Evolutionary conservation across 2,329 filamentous ascomycete genomes (phyloP).

Genomic region (Epichloe uncinata): DNA sequence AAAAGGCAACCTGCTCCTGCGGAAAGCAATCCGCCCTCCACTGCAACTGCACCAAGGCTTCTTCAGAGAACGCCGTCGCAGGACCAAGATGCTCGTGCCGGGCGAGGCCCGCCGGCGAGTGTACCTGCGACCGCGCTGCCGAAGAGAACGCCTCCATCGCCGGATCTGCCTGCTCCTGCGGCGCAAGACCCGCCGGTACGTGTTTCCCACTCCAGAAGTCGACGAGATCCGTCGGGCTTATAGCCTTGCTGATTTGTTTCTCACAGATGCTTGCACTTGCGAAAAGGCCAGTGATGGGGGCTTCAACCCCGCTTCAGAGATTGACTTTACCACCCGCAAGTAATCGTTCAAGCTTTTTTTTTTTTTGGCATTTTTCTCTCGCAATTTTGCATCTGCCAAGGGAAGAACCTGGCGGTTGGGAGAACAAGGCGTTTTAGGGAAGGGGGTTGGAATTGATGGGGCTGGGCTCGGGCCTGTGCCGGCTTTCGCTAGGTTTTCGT

Average conservation of each 20-base stretch:
- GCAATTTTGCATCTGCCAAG: neutral
- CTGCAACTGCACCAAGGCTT: constrained; percentile 71
- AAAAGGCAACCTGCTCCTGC: constrained; percentile 70
- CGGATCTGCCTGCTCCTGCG: constrained; percentile 62
- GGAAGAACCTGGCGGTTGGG: neutral
- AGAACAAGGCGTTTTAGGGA: neutral
- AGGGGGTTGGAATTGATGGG: neutral
- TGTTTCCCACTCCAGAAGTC: constrained; percentile 7
- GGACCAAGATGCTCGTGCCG: constrained; percentile 76
- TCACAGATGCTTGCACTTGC: constrained; percentile 61
- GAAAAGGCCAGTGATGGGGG: constrained; percentile 55
- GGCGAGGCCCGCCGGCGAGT: constrained; percentile 63
- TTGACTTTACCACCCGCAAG: constrained; percentile 69
- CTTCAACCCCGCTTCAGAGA: constrained; percentile 55
- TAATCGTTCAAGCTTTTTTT: constrained; percentile 12
- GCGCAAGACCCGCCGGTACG: constrained; percentile 57
- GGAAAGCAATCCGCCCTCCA: constrained; percentile 76
- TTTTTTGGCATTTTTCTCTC: neutral
- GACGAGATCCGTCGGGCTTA: neutral
- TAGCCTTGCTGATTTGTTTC: constrained; percentile 8
- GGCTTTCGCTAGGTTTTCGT: too few species aligned
- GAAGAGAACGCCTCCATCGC: constrained; percentile 52
- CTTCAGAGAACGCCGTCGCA: constrained; percentile 57
- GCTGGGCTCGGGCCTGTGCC: neutral
- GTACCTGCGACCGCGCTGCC: constrained; percentile 63